A percentile compares a stretch with the other conserved stretches of the same genome.
Conservation (phyloP, 805 yeast genomes). For the Teunomyces pallodes region DNA sequence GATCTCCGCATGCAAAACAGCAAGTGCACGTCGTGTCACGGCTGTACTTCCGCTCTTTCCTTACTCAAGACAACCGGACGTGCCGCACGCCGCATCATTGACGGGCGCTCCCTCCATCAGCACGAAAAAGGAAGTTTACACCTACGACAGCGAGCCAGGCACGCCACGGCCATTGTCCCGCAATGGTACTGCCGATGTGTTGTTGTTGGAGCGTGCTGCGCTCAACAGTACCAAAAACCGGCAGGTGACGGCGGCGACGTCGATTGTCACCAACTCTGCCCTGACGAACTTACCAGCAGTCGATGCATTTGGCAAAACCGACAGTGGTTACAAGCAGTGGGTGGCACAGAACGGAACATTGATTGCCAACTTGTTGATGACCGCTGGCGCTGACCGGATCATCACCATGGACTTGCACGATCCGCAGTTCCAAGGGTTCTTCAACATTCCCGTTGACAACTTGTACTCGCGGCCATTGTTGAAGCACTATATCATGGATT, state of each 20-base stretch:
- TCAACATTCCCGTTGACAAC: conserved; percentile 94
- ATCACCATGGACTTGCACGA: conserved; percentile 98
- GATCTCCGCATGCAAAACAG: conserved; percentile 90
- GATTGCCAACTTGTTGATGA: conserved; percentile 79
- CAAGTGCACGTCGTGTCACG: conserved; percentile 84
- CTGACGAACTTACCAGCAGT: conserved; percentile 29
- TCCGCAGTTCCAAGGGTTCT: conserved; percentile 96
- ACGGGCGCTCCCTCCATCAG: conserved; percentile 64
- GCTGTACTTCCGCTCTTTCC: conserved; percentile 94
- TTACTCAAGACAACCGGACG: conserved; percentile 93
- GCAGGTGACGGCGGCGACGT: conserved; percentile 16
- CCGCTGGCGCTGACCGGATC: conserved; percentile 95
- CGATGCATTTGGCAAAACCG: conserved; percentile 40
- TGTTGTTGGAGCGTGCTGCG: conserved; percentile 1
- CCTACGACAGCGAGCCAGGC: conserved; percentile 51
- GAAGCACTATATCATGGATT: conserved; percentile 76
- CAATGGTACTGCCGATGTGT: conserved; percentile 11
- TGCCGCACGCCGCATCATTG: conserved; percentile 65
- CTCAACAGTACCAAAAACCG: conserved; percentile 4
- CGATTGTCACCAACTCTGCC: conserved; percentile 32
- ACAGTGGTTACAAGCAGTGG: conserved; percentile 87
- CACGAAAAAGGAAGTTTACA: conserved; percentile 36
- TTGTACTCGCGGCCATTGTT: conserved; percentile 83
- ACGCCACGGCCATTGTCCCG: conserved; percentile 46
- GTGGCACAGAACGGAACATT: conserved; percentile 93